Percentiles rank a stretch among this genome's conserved stretches.
Evolutionary conservation across 441 rosid species (phyloP).

Genomic region (Erodium texanum): DNA sequence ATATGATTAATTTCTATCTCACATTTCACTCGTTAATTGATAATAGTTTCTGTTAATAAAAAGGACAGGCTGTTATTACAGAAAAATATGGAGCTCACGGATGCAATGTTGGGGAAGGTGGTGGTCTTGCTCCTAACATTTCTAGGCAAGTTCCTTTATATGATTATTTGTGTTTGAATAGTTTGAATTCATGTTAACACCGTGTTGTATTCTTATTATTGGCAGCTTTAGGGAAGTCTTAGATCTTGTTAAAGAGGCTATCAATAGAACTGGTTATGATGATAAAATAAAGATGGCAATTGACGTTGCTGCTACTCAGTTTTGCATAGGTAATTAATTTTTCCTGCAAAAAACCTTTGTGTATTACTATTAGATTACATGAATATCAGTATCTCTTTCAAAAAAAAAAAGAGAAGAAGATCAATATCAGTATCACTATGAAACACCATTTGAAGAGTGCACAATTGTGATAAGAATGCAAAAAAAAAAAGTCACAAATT

Average conservation of each 20-base stretch:
- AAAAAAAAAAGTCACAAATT: not conserved
- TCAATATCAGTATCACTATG: slow-evolving; percentile 9
- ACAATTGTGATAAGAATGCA: not conserved
- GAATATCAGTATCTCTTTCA: too few relatives aligned
- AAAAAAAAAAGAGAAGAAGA: too few relatives aligned
- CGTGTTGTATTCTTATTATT: slow-evolving; percentile 11
- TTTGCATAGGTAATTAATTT: slow-evolving; percentile 64
- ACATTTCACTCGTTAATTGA: too few relatives aligned
- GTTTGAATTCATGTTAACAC: not conserved
- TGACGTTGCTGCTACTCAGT: slow-evolving; percentile 74
- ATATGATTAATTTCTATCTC: too few relatives aligned
- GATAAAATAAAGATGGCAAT: slow-evolving; percentile 86
- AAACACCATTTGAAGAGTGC: not conserved
- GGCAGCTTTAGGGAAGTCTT: slow-evolving; percentile 84
- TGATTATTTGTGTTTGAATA: slow-evolving; percentile 10
- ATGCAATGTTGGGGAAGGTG: slow-evolving; percentile 89
- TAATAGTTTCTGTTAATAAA: slow-evolving; percentile 28
- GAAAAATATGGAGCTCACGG: slow-evolving; percentile 70
- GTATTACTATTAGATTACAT: too few relatives aligned
- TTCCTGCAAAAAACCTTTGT: too few relatives aligned
- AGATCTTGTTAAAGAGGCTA: slow-evolving; percentile 91
- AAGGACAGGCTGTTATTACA: slow-evolving; percentile 71
- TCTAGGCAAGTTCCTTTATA: slow-evolving; percentile 47
- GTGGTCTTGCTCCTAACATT: slow-evolving; percentile 91
- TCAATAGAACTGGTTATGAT: slow-evolving; percentile 69